phyloP scores from a whole-genome alignment of 306 rosid species.

The Acmispon strigosus region DNA sequence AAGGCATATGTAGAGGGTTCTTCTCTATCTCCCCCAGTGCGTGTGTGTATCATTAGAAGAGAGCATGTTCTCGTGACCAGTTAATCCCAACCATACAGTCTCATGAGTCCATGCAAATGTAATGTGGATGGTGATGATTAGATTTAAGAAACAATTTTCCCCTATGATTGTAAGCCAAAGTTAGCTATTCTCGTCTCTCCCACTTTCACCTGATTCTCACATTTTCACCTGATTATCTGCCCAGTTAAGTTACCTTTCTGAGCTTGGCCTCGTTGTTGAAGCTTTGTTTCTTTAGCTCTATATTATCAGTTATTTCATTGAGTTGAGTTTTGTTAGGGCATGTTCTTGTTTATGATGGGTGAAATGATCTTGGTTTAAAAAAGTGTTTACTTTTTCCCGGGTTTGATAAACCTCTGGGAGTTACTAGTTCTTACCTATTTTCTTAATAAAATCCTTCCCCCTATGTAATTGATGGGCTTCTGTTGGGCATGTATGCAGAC shows the following conservation, averaged over 20 bases:
- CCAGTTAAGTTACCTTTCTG: neutral
- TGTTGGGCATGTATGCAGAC: conserved; percentile 37
- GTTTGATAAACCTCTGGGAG: neutral
- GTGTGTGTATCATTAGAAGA: no score
- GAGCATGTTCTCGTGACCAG: no score
- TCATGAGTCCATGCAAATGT: no score
- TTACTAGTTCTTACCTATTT: neutral
- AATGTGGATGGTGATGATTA: neutral
- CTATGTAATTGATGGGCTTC: neutral
- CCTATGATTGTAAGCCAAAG: no score
- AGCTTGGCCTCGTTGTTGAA: neutral
- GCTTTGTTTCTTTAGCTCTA: neutral
- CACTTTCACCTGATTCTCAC: no score
- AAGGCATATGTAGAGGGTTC: neutral
- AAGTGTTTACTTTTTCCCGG: neutral
- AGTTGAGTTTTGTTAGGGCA: neutral
- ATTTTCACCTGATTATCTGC: no score
- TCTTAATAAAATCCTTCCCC: neutral
- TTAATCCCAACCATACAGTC: no score
- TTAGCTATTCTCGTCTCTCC: no score
- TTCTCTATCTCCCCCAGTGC: no score
- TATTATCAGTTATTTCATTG: neutral
- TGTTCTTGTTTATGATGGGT: neutral
- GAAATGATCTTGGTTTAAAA: neutral
- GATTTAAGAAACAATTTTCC: no score